Conservation (phyloP, 345 rosid species). For the Nephelium lappaceum region DNA sequence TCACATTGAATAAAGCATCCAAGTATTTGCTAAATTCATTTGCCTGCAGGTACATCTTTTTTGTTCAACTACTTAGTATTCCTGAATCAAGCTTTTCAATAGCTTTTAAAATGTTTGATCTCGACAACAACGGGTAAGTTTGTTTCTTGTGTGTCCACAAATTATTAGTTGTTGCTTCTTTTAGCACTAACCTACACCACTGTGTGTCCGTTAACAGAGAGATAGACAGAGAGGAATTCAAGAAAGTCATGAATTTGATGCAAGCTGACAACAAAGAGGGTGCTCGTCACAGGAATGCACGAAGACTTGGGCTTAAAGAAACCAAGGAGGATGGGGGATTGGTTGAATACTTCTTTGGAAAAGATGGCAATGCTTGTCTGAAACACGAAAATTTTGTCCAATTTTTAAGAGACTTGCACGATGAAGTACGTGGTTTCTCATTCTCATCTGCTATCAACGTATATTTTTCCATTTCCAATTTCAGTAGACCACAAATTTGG, state of each 20-base stretch:
- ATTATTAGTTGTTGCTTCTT: not conserved
- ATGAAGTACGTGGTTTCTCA: conserved; percentile 44
- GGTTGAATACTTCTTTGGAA: conserved; percentile 65
- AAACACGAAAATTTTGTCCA: conserved; percentile 56
- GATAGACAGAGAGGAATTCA: conserved; percentile 62
- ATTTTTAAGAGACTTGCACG: conserved; percentile 56
- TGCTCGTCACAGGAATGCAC: conserved; percentile 45
- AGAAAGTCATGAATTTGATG: conserved; percentile 70
- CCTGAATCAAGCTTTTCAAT: conserved; percentile 71
- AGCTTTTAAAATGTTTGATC: conserved; percentile 73
- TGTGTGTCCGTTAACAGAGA: conserved; percentile 37
- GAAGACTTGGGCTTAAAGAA: conserved; percentile 38
- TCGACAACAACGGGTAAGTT: conserved; percentile 57
- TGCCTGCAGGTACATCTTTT: conserved; percentile 60
- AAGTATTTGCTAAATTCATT: not conserved
- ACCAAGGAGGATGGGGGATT: conserved; percentile 56
- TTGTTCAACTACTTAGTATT: conserved; percentile 63
- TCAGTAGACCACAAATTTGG: not conserved
- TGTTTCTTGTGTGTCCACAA: not conserved
- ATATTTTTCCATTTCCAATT: not conserved
- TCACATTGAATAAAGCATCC: not conserved
- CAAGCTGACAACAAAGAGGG: conserved; percentile 55
- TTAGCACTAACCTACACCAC: not conserved
- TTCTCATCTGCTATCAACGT: not conserved
- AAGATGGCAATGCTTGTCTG: conserved; percentile 53